Evolutionary conservation across 805 yeast species (phyloP).

Genomic region (Clavispora phyllophila): DNA sequence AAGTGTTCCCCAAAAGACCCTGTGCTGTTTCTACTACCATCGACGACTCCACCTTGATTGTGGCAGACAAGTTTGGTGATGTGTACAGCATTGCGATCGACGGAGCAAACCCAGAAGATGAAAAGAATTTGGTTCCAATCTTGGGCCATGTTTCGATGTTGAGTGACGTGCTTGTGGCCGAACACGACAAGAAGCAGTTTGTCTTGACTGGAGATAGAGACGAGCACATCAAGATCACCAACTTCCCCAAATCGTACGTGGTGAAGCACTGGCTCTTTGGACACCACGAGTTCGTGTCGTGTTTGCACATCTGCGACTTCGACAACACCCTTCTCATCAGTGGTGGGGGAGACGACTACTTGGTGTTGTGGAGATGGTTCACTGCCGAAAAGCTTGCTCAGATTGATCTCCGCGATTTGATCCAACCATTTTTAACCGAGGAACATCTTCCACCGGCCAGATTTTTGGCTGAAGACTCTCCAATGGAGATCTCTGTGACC

Average conservation of each 20-base stretch:
- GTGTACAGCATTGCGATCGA: slow-evolving; percentile 60
- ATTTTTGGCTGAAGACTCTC: slow-evolving; percentile 49
- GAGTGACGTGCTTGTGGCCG: slow-evolving; percentile 58
- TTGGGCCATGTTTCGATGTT: slow-evolving; percentile 97
- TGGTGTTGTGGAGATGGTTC: slow-evolving; percentile 79
- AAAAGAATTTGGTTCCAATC: slow-evolving; percentile 53
- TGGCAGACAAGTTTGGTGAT: slow-evolving; percentile 97
- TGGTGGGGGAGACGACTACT: slow-evolving; percentile 85
- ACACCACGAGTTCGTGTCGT: slow-evolving; percentile 76
- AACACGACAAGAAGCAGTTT: slow-evolving; percentile 39
- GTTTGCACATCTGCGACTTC: slow-evolving; percentile 52
- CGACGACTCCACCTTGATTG: slow-evolving; percentile 47
- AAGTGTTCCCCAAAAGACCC: slow-evolving; percentile 89
- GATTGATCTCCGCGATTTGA: slow-evolving; percentile 42
- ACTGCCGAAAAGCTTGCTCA: slow-evolving; percentile 40
- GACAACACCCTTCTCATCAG: slow-evolving; percentile 52
- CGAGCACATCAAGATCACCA: slow-evolving; percentile 85
- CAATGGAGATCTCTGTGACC: slow-evolving; percentile 51
- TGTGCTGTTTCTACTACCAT: slow-evolving; percentile 62
- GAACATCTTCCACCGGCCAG: slow-evolving; percentile 61
- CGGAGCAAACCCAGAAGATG: slow-evolving; percentile 32
- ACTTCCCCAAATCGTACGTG: slow-evolving; percentile 71
- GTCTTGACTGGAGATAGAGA: slow-evolving; percentile 87
- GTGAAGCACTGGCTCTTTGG: slow-evolving; percentile 84
- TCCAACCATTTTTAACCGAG: slow-evolving; percentile 43